Conservation (phyloP, 176 grass and related monocot genomes). For the Echinochloa phyllopogon region DNA sequence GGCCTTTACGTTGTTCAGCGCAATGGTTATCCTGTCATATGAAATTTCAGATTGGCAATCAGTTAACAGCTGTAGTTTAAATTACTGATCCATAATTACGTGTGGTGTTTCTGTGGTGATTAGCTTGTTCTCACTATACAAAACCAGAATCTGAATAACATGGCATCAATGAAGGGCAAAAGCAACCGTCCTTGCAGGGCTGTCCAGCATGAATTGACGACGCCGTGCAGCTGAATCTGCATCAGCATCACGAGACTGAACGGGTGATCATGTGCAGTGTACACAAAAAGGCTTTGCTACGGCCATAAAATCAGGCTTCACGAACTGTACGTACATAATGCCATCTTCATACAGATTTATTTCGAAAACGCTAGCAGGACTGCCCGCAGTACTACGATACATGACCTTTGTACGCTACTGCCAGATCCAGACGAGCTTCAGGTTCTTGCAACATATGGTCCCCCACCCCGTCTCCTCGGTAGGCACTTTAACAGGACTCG, state of each 20-base stretch:
- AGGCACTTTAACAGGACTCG: not conserved
- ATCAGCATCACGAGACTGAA: not conserved
- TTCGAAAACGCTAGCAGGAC: not conserved
- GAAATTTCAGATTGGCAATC: not conserved
- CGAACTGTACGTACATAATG: not conserved
- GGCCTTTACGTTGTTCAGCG: not conserved
- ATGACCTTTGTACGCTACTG: constrained; percentile 7
- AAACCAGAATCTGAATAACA: not conserved
- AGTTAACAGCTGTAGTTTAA: too few relatives aligned
- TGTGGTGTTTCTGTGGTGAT: not conserved
- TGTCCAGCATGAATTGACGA: not conserved
- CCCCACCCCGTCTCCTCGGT: not conserved
- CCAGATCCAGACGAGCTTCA: not conserved
- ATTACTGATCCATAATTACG: not conserved
- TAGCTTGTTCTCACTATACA: not conserved
- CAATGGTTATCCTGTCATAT: not conserved
- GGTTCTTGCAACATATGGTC: not conserved
- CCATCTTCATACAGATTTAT: not conserved
- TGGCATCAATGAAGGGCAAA: not conserved
- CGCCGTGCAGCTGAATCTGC: not conserved
- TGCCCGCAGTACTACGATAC: not conserved
- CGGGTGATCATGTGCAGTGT: not conserved
- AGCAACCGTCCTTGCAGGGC: not conserved
- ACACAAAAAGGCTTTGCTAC: not conserved
- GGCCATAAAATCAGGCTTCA: not conserved